Base-by-base conservation (phyloP, 768 basidiomycete species). In the Lactarius quietus region DNA sequence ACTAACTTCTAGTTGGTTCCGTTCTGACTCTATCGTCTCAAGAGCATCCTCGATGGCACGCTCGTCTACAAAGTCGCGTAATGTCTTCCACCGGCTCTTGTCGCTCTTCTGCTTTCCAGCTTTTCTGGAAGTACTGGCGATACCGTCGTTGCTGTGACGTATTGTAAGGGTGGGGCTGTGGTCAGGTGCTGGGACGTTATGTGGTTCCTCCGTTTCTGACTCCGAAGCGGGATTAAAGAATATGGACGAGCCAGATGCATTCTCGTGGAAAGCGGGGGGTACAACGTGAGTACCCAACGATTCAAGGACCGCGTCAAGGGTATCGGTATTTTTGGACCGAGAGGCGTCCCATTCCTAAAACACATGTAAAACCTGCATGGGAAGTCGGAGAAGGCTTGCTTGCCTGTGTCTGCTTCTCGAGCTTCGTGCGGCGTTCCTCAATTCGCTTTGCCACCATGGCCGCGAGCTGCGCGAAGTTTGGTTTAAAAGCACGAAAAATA, bases 1-100 rank as follows among this genome's bases (percentile, higher is more conserved):
- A 77, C 86, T 62, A 67, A 90, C 91, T 64, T 93, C 91, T 41
- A 93, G 76, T 35, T 79, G 78, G 67, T 78, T 80, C 56, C 90
- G 79, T 62, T 92, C 89, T 62, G 78, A 81, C 70, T 94, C 92
- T 56, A 93, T 84, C 1, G 79, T 80, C 61, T 93, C 92, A 54
- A 89, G 72, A 23, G 86, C 81, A 67, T 90, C 88, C 60, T 94
- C 92, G 41, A 93, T 86, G 8, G 86, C 88, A 35, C 86, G 81
- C 69, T 94, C 92, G 70, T 93, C 90, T 39, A 93, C 89, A 74
- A 94, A 93, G 72, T 93, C 91, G 38, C 92, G 83, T 38, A 93
- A 72, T 0, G 88, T 90, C 79, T 92, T 93, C 92, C 92, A 93
- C 36, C 78, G 80, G 45, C 78, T 80, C 63, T 85, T 78, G 69